Base-by-base conservation (phyloP, 495 filamentous ascomycete species). In the Xylaria telfairii region DNA sequence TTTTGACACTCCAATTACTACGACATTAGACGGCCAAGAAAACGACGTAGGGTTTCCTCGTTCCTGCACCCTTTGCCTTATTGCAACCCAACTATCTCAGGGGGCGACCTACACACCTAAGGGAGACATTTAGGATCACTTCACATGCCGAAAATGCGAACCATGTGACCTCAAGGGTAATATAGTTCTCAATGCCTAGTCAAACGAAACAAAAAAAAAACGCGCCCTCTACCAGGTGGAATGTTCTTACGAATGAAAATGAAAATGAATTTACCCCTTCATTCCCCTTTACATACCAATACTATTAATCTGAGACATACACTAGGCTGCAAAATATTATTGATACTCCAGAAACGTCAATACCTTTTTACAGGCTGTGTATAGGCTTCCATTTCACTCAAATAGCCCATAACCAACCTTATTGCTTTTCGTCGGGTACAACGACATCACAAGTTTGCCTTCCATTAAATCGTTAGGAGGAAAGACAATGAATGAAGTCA, bases 11-110 rank as follows among this genome's bases (percentile, higher is more conserved):
- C 32, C 32, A 39, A 59, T n/a, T 59, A 37, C 56, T 37, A 59
- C 56, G 19, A 59, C n/a, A 59, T 59, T 8, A 59, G 37, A 59
- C 30, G 3, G 56, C 56, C 56, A 59, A 59, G 56, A n/a, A 37
- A 37, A 39, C 13, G 15, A 21, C 19, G 7, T 59, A n/a, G 56
- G 19, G 32, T 59, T 59, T 21, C 15, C 15, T 28, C 32, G n/a
- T 39, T n/a, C 56, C 19, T 59, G 21, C 21, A 21, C 32, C 6
- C 54, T 59, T 37, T n/a, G 56, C 30, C 21, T 34, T 37, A n/a
- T 37, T 59, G 17, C 56, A 59, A 37, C 19, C 37, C n/a, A 39
- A 10, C 8, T 59, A 59, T 53, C 19, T n/a, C 24, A 4, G 32
- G 30, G 30, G 51, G 4, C 51, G 4, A 30, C 15, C 4, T 17